These are phyloP conservation scores for Trichoderma sp. DNA, from an alignment of 2,329 filamentous ascomycete species.

Conservation along the genomic window DNA sequence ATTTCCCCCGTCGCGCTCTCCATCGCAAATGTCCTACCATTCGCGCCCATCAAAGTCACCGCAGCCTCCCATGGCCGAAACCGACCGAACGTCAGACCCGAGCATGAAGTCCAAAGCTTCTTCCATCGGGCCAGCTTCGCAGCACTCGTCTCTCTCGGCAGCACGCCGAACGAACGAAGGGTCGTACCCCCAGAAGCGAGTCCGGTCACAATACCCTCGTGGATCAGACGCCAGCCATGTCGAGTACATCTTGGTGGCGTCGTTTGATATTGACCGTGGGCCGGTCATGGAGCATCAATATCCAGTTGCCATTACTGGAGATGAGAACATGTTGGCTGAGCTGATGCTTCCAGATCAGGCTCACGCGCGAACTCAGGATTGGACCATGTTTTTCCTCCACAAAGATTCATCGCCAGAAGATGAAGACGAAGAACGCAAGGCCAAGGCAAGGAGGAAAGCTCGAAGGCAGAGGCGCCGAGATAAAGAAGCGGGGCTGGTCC, in stretches of 20 bases:
- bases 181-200: constrained; percentile 56
- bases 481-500: constrained; percentile 52
- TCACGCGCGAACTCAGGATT: constrained; percentile 92
- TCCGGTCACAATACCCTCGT: constrained; percentile 77
- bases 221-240: constrained; percentile 86
- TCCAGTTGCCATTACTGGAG: constrained; percentile 89
- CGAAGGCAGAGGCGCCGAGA: constrained; percentile 58
- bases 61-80: constrained; percentile 54
- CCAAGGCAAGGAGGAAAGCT: constrained; percentile 57
- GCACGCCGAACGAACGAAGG: constrained; percentile 56
- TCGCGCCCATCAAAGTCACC: constrained; percentile 60
- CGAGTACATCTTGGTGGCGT: constrained; percentile 96
- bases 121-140: constrained; percentile 62
- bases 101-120: constrained; percentile 64
- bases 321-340: constrained; percentile 97
- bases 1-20: constrained; percentile 62
- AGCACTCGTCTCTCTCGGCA: constrained; percentile 63
- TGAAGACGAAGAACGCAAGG: constrained; percentile 71
- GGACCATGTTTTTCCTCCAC: constrained; percentile 98
- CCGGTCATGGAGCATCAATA: constrained; percentile 99
- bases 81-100: constrained; percentile 61
- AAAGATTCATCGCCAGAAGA: constrained; percentile 87
- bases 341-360: constrained; percentile 98
- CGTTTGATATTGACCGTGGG: constrained; percentile 94
- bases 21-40: constrained; percentile 60